phyloP scores from a whole-genome alignment of 371 early-diverging fungal genomes.

The Mucor lusitanicus region DNA sequence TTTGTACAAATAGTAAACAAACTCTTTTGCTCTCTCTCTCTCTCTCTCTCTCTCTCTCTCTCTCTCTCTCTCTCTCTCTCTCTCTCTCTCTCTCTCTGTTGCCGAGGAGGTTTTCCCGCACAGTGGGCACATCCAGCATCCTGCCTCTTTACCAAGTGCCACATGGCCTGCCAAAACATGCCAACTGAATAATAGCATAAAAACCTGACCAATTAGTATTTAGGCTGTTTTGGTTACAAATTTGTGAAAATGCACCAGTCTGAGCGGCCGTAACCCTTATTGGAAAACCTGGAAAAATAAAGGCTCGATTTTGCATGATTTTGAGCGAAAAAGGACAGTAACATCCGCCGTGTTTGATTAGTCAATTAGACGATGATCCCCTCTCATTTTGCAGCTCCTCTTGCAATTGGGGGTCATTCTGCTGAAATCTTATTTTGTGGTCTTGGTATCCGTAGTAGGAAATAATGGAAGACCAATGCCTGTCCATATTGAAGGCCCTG shows the following conservation, averaged over 20 bases:
- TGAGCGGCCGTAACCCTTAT: background rate
- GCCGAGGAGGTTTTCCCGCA: too few species aligned
- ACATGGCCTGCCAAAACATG: too few species aligned
- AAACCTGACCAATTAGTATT: conserved; percentile 5
- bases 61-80: too few species aligned
- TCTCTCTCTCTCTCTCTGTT: too few species aligned
- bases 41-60: too few species aligned
- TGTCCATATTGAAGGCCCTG: conserved; percentile 45
- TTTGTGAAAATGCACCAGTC: conserved; percentile 7
- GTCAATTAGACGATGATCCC: background rate
- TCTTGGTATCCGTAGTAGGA: background rate
- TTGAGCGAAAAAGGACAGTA: background rate
- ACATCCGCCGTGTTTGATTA: background rate
- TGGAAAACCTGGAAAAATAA: background rate
- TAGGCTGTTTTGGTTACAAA: conserved; percentile 2
- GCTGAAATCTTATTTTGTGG: background rate
- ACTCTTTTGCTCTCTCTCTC: background rate
- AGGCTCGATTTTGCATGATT: background rate
- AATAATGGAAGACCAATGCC: conserved; percentile 31
- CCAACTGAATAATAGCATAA: background rate
- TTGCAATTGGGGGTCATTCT: background rate
- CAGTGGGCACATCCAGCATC: too few species aligned
- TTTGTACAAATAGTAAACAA: background rate
- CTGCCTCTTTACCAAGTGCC: too few species aligned
- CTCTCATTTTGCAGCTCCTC: background rate